Evolutionary conservation across 2,329 filamentous ascomycete species (phyloP), one percentile per base, ranked within the genome.

Genomic region (Claviceps digitariae): DNA sequence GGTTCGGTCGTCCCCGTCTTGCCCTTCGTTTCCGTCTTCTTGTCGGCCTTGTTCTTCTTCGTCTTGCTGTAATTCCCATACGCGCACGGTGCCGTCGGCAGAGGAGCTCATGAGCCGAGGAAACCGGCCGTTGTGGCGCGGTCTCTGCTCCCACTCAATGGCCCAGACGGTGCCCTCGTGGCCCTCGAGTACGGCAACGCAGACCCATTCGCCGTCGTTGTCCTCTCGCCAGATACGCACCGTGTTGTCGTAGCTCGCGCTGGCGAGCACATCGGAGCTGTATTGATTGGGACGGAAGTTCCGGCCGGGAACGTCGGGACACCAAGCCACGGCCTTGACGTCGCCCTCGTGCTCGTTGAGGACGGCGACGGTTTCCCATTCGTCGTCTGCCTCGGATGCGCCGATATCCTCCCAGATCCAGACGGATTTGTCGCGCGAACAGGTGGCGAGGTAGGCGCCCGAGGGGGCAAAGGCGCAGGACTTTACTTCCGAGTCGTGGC

Each of bases 321-420:
- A 90, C 93, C 93, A 98, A 2, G 83, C 81, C 1, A 98, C 87
- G 58, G 83, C 88, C 68, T 98, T 98, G 59, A 98, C 90, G 69
- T 98, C 93, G 23, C 87, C 90, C 48, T 90, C 86, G 66, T 98
- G 93, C 70, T 97, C 93, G 69, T 87, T 89, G 63, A 97, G 76
- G 52, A 97, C 91, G 0, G 91, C 93, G 17, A 97, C 83, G 1
- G 93, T 97, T 75, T 98, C 93, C 74, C 90, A 97, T 66, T 97
- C 93, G 66, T 95, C 91, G 53, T 95, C 90, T 17, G 84, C 86
- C 59, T 87, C 84, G 53, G 73, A 71, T 9, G 71, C 70, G 41
- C 80, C 79, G 52, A 96, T 79, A 66, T 97, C 93, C 69, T 98
- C 93, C 93, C 93, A 98, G 61, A 98, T 88, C 93, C 93, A 98